A percentile compares a stretch with the other conserved stretches of the same genome.
Conservation (phyloP, 768 basidiomycete genomes). For the Phylloporus sp. region DNA sequence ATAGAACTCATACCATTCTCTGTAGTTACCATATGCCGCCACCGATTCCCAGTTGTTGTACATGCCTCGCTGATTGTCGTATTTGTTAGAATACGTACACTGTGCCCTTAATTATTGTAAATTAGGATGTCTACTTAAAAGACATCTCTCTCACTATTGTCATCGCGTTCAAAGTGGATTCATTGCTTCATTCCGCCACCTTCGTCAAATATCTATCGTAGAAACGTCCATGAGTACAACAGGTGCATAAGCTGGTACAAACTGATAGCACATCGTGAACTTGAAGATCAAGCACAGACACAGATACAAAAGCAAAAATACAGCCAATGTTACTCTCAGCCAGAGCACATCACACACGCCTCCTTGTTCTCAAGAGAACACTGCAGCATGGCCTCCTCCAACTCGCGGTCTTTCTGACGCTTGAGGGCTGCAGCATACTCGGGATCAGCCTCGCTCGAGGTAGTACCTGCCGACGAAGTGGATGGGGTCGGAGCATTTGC, state of each 20-base stretch:
- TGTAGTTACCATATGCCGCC: constrained; percentile 1
- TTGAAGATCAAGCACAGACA: neutral
- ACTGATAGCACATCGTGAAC: neutral
- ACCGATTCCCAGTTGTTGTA: constrained; percentile 3
- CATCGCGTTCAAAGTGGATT: too few species aligned
- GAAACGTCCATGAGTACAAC: constrained; percentile 16
- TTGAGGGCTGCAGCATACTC: constrained; percentile 78
- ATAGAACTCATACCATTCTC: constrained; percentile 10
- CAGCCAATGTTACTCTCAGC: constrained; percentile 36
- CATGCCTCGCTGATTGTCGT: constrained; percentile 7
- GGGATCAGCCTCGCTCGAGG: constrained; percentile 39
- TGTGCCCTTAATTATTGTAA: constrained; percentile 3
- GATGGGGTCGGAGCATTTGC: constrained; percentile 30
- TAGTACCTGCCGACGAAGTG: constrained; percentile 11
- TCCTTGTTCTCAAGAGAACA: constrained; percentile 95
- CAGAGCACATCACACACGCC: constrained; percentile 89
- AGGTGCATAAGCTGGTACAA: constrained; percentile 13
- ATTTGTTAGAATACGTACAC: neutral
- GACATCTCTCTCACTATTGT: neutral
- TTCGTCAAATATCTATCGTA: neutral
- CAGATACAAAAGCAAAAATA: constrained; percentile 1
- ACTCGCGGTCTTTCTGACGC: constrained; percentile 64
- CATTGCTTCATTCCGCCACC: neutral
- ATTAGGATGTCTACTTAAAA: neutral
- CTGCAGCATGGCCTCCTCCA: constrained; percentile 73